Conservation (phyloP, 1,139 yeast genomes). For the Saccharomyces pastorianus region DNA sequence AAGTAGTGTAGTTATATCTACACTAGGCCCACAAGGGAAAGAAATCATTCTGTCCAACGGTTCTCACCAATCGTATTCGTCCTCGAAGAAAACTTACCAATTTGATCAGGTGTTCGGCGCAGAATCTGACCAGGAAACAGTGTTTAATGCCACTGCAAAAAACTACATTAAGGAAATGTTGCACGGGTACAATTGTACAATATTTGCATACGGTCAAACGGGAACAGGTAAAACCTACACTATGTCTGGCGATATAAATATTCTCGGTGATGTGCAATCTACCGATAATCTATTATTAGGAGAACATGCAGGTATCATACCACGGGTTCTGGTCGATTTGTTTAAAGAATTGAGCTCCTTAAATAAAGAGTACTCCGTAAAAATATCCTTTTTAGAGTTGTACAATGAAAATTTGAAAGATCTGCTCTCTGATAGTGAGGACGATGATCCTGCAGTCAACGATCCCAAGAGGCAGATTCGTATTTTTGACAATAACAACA, state of each 20-base stretch:
- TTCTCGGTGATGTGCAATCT: constrained; percentile 19
- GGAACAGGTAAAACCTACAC: constrained; percentile 87
- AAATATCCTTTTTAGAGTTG: constrained; percentile 61
- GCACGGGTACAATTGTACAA: constrained; percentile 64
- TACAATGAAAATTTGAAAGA: constrained; percentile 70
- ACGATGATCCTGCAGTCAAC: constrained; percentile 1
- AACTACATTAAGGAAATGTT: constrained; percentile 54
- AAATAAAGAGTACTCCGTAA: constrained; percentile 48
- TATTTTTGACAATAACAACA: not conserved
- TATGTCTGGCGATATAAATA: constrained; percentile 62
- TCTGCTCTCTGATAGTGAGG: constrained; percentile 31
- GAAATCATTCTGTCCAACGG: constrained; percentile 32
- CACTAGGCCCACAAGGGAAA: constrained; percentile 30
- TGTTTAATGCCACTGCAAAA: constrained; percentile 52
- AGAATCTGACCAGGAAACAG: constrained; percentile 55
- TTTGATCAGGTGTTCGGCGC: constrained; percentile 70
- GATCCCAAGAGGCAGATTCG: constrained; percentile 2
- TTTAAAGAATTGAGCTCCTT: constrained; percentile 39
- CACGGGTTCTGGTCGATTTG: constrained; percentile 49
- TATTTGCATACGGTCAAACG: constrained; percentile 84
- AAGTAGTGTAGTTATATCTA: constrained; percentile 54
- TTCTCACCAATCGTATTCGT: constrained; percentile 16
- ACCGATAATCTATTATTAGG: constrained; percentile 21
- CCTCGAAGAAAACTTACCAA: constrained; percentile 42
- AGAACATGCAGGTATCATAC: constrained; percentile 59